Evolutionary conservation across 345 rosid genomes (phyloP), one percentile per base, ranked within the genome.

Genomic region (Bruguiera parviflora): DNA sequence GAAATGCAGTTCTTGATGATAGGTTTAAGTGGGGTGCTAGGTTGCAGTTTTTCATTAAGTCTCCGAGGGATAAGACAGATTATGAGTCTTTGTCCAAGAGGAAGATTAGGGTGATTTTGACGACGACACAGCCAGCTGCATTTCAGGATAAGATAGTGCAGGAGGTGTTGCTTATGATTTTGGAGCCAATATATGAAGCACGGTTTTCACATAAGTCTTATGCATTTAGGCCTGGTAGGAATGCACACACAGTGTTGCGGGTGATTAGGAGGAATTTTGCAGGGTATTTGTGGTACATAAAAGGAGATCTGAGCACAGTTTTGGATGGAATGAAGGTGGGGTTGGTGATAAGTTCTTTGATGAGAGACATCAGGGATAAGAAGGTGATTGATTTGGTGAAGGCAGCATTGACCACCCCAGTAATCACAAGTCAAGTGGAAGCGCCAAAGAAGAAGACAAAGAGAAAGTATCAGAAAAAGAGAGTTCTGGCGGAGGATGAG

Each of bases 1-100:
- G 98, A 70, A 95, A 95, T 75, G 91, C 98, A 5, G 96, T 90
- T 81, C 98, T 95, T 73, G 99, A 95, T 81, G 82, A 81, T 73
- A 86, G 96, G 81, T 95, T 90, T 74, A 90, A 84, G 75, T 95
- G 96, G 98, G 99, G 99, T 58, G 86, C 99, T 63, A 89, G 99
- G 81, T 78, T 95, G 71, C 82, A 92, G 55, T 95, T 92, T 69
- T 87, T 83, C 66, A 85, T 95, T 5, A 92, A 88, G 81, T 95
- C 99, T 11, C 99, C 98, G 0, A 89, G 80, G 65, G 98, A 95
- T 71, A 95, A 86, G 81, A 95, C 91, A 0, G 92, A 95, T 59
- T 95, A 95, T 56, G 87, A 81, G 75, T 86, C 96, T 4, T 76
- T 95, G 68, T 95, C 99, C 0, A 92, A 92, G 86, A 81, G 98